These are phyloP conservation scores for Dacryopinax spathularia DNA, from an alignment of 768 basidiomycete species.

Conservation along the genomic window DNA sequence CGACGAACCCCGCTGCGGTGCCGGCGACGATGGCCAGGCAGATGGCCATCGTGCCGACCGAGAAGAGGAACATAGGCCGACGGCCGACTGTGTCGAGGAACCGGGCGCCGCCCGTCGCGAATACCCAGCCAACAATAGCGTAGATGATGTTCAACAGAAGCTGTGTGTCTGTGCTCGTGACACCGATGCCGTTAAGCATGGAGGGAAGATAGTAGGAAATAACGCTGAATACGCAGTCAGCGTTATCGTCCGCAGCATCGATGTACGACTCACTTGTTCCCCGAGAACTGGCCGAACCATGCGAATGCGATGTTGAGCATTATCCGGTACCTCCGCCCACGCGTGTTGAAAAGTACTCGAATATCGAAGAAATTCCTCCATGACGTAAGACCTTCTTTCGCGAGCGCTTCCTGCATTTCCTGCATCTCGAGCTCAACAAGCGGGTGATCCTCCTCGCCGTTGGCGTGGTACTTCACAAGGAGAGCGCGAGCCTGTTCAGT, in stretches of 20 bases:
- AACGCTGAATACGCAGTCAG: background rate
- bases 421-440: background rate
- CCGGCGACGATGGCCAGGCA: background rate
- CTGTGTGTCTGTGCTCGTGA: slow-evolving; percentile 36
- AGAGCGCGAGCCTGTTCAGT: slow-evolving; percentile 34
- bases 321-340: slow-evolving; percentile 40
- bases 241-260: background rate
- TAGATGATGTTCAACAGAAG: slow-evolving; percentile 37
- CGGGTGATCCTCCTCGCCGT: slow-evolving; percentile 24
- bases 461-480: slow-evolving; percentile 45
- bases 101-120: slow-evolving; percentile 32
- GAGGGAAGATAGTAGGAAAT: slow-evolving; percentile 28
- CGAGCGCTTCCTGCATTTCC: background rate
- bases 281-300: slow-evolving; percentile 5
- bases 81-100: background rate
- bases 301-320: slow-evolving; percentile 23
- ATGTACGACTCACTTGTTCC: background rate
- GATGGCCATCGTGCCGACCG: background rate
- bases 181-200: slow-evolving; percentile 40
- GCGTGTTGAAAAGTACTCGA: slow-evolving; percentile 29
- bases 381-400: slow-evolving; percentile 29
- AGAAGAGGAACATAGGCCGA: background rate
- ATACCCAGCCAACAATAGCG: slow-evolving; percentile 40
- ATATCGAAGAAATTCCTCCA: slow-evolving; percentile 22
- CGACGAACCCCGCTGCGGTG: background rate